A percentile compares a stretch with the other conserved stretches of the same genome.
These are phyloP conservation scores for Anacardium occidentale DNA, from an alignment of 345 rosid species.

Conservation along the genomic window DNA sequence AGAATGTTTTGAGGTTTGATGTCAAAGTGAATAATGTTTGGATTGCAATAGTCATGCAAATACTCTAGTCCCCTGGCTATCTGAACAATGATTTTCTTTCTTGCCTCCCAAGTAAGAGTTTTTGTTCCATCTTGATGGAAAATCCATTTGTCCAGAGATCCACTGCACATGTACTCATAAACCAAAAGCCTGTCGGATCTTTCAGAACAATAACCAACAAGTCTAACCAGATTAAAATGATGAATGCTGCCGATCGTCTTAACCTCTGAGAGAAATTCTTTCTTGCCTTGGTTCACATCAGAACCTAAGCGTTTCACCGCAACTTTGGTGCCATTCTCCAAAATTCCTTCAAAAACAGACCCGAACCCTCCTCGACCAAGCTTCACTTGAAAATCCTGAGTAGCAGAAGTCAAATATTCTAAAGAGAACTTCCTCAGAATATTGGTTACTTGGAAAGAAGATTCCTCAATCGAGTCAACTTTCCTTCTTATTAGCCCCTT, in stretches of 20 bases:
- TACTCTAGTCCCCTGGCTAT: constrained; percentile 23
- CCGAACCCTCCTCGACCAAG: constrained; percentile 32
- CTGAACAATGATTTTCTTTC: constrained; percentile 25
- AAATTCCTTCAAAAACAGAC: constrained; percentile 17
- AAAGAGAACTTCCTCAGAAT: constrained; percentile 18
- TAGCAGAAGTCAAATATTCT: constrained; percentile 4
- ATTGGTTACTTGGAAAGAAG: not conserved
- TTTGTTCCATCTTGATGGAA: not conserved
- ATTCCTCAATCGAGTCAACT: not conserved
- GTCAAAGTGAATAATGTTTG: constrained; percentile 15
- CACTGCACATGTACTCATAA: constrained; percentile 22
- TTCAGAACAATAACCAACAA: constrained; percentile 26
- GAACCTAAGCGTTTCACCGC: constrained; percentile 24
- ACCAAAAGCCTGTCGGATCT: constrained; percentile 22
- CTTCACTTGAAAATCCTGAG: constrained; percentile 7
- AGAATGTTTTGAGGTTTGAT: constrained; percentile 26
- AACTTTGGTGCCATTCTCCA: constrained; percentile 15
- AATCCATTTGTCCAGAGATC: constrained; percentile 29
- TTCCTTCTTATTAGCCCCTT: too few relatives aligned
- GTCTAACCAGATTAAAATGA: constrained; percentile 24
- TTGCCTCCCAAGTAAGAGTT: constrained; percentile 17
- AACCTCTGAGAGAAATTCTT: constrained; percentile 25
- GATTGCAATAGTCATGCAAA: constrained; percentile 24
- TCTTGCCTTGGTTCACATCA: constrained; percentile 15
- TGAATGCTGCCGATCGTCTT: constrained; percentile 31